Conservation (phyloP, 495 filamentous ascomycete genomes). For the Xylaria intraflava region DNA sequence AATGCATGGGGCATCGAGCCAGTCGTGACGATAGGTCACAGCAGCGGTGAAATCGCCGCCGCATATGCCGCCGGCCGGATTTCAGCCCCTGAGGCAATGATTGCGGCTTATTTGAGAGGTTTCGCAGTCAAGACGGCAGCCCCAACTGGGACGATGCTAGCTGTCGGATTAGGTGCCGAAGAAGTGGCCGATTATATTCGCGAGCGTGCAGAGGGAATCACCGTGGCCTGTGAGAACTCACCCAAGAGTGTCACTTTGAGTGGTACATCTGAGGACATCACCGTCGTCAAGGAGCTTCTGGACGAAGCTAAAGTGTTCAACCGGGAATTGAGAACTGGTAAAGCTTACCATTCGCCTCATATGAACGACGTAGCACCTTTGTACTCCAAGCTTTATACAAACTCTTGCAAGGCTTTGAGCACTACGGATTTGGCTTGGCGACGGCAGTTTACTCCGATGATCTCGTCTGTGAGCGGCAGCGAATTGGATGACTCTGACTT, state of each 20-base stretch:
- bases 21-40: background rate
- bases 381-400: constrained; percentile 25
- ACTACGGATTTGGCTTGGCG: constrained; percentile 23
- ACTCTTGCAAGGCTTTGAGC: constrained; percentile 8
- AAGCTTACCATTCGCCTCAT: constrained; percentile 50
- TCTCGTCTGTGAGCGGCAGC: constrained; percentile 19
- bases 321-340: constrained; percentile 32
- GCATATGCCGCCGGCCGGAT: background rate
- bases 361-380: constrained; percentile 32
- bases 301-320: constrained; percentile 30
- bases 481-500: constrained; percentile 16
- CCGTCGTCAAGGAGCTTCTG: constrained; percentile 21
- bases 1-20: background rate
- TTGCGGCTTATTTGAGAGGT: too few relatives aligned
- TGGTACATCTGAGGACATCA: constrained; percentile 36
- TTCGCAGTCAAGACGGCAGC: too few relatives aligned
- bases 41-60: background rate
- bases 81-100: too few relatives aligned
- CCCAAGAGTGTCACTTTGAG: constrained; percentile 39
- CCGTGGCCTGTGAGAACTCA: constrained; percentile 41
- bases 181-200: constrained; percentile 2
- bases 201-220: constrained; percentile 18
- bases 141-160: too few relatives aligned
- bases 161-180: background rate
- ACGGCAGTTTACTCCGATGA: too few relatives aligned